Evolutionary conservation across 2,329 filamentous ascomycete genomes (phyloP).

Genomic region (Monosporascus sp.): DNA sequence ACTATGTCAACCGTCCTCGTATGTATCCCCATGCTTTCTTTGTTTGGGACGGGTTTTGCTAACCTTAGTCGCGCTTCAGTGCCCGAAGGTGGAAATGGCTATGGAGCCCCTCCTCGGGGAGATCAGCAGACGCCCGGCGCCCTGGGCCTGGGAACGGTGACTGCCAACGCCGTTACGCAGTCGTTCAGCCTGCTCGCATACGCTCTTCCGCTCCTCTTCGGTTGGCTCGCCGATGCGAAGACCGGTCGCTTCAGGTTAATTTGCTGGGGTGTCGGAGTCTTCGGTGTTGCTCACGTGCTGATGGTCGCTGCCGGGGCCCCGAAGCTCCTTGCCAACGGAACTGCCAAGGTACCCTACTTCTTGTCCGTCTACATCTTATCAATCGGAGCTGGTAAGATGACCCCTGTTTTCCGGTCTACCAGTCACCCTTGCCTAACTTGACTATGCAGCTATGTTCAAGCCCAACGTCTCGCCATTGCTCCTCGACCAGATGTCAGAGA

Average conservation of each 20-base stretch:
- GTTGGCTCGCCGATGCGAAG: conserved; percentile 60
- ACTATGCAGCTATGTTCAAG: conserved; percentile 52
- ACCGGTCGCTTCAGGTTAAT: conserved; percentile 69
- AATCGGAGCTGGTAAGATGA: conserved; percentile 56
- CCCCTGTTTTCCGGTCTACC: neutral
- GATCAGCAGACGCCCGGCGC: conserved; percentile 50
- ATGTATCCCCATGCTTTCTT: conserved; percentile 1
- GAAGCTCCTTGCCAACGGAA: conserved; percentile 36
- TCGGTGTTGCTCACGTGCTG: conserved; percentile 63
- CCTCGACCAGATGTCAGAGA: conserved; percentile 58
- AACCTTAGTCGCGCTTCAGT: conserved; percentile 23
- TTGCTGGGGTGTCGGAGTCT: conserved; percentile 60
- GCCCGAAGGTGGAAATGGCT: conserved; percentile 43
- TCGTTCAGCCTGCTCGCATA: conserved; percentile 55
- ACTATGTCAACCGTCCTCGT: conserved; percentile 54
- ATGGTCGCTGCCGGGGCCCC: conserved; percentile 55
- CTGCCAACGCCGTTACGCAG: conserved; percentile 45
- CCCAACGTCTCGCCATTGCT: conserved; percentile 64
- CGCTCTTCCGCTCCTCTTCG: conserved; percentile 48
- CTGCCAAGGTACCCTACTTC: conserved; percentile 46
- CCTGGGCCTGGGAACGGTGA: conserved; percentile 50
- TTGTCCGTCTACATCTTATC: conserved; percentile 45
- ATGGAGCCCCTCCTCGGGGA: conserved; percentile 34
- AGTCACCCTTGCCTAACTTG: neutral
- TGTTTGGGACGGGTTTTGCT: neutral